Base-by-base conservation (phyloP, 495 filamentous ascomycete species). In the Aspergillus haitiensis region DNA sequence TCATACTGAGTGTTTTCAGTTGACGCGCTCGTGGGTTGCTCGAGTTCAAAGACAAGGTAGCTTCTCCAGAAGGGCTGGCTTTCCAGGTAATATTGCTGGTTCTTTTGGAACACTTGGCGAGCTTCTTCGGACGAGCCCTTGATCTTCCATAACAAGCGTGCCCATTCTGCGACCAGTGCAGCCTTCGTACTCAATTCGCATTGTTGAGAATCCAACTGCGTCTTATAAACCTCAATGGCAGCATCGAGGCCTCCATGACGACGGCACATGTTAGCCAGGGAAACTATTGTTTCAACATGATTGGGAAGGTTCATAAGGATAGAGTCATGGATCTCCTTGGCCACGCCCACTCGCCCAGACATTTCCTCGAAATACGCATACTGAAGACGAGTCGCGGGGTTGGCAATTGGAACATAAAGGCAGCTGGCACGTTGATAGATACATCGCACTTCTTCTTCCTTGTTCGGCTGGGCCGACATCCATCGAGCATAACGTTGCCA, bases 401-500 rank as follows among this genome's bases (percentile, higher is more conserved):
- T 72, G 37, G 81, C 87, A 64, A 99, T 92, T 10, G 94, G 92
- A 0, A 92, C 90, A 69, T 87, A 98, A 4, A 96, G 70, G 56
- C 81, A 90, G 61, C 86, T 85, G 10, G 93, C 95, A 55, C 92
- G 86, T 71, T 94, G 89, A 64, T 97, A 98, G 64, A 99, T 92
- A 70, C 89, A 91, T 27, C 95, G 87, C 3, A 94, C 89, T 68
- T 99, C 95, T 66, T 97, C 91, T 56, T 91, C 86, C 70, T 96
- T 96, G 49, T 79, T 84, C 0, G 82, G 65, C 66, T 97, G 91
- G 3, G 85, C 87, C 63, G 81, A 80, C 92, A 99, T 97, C 94
- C 94, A 99, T 13, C 95, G 82, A n/a, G 90, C 92, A 75, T 96
- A 99, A 2, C 94, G 87, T 57, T 95, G 82, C 94, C 94, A 99